Base-by-base conservation (phyloP, 2,329 filamentous ascomycete genomes). In the Colletotrichum sp. region DNA sequence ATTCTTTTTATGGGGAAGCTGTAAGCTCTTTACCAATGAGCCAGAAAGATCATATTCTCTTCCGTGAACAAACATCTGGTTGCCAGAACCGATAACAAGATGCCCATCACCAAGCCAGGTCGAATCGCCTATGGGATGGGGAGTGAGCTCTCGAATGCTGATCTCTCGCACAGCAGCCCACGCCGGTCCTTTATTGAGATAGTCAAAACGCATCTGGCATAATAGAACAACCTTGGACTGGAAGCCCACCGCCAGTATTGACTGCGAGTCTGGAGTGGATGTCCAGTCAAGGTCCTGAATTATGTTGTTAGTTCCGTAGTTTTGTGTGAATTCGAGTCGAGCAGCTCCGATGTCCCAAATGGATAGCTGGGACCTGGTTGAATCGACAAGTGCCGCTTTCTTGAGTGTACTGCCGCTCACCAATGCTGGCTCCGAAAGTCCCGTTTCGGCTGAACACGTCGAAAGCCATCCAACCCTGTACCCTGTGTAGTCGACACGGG, bases 211-310 rank as follows among this genome's bases (percentile, higher is more conserved):
- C 86, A 98, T 93, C 82, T 98, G 96, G 8, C 94, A 93, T 30
- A 98, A 90, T 4, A 98, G 88, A 34, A 98, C 86, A 7, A 98
- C 93, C 72, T 94, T 92, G 78, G 96, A 95, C n/a, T 94, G 93
- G 81, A 98, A 98, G 0, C 96, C 96, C n/a, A 98, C 95, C 1
- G 96, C 95, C 25, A 98, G 88, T 71, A 98, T 96, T 2, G 95
- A 96, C 81, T 98, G 95, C 65, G 92, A 93, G 82, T 98, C 95
- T 0, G 95, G 95, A 0, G 96, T 98, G 5, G 95, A 96, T 1
- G 96, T 96, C 96, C 96, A 98, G 83, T 98, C 96, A 15, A 98
- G 90, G 83, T 98, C 96, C 78, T 94, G 92, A 55, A 98, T 95
- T 8, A 90, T 90, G 80, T 97, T 94, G 76, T 94, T 90, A 15